Evolutionary conservation across 805 yeast species (phyloP).

Genomic region (Candida vaughaniae): DNA sequence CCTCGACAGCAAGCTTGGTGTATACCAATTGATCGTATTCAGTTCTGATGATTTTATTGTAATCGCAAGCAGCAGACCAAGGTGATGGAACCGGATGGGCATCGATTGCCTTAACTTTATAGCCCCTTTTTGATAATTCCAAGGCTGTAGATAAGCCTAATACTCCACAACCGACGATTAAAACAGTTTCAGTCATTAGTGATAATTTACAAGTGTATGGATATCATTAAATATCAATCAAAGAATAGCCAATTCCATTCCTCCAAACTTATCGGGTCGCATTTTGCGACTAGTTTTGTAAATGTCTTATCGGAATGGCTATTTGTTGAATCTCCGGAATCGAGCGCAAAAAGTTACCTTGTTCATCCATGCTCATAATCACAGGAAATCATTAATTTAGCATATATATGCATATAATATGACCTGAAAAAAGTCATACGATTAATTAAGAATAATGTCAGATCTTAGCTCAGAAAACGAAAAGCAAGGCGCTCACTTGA

Average conservation of each 20-base stretch:
- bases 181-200: slow-evolving; percentile 11
- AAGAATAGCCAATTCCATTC: too few species aligned
- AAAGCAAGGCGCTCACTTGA: slow-evolving; percentile 1
- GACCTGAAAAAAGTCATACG: too few species aligned
- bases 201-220: too few species aligned
- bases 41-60: slow-evolving; percentile 48
- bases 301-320: background rate
- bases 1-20: slow-evolving; percentile 45
- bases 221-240: too few species aligned
- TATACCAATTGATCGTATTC: slow-evolving; percentile 47
- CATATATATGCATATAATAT: too few species aligned
- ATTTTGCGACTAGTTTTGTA: background rate
- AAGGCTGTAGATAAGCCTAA: slow-evolving; percentile 17
- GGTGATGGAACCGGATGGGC: slow-evolving; percentile 43
- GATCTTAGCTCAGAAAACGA: slow-evolving; percentile 1
- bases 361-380: too few species aligned
- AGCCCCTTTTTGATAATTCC: slow-evolving; percentile 13
- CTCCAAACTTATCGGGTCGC: too few species aligned
- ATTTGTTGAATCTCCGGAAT: too few species aligned
- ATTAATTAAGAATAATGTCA: background rate
- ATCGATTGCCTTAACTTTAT: slow-evolving; percentile 16
- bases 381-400: too few species aligned
- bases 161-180: slow-evolving; percentile 18
- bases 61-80: slow-evolving; percentile 48
- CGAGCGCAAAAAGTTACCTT: too few species aligned